phyloP scores from a whole-genome alignment of 257 asterid genomes.

The Paulownia fortunei region DNA sequence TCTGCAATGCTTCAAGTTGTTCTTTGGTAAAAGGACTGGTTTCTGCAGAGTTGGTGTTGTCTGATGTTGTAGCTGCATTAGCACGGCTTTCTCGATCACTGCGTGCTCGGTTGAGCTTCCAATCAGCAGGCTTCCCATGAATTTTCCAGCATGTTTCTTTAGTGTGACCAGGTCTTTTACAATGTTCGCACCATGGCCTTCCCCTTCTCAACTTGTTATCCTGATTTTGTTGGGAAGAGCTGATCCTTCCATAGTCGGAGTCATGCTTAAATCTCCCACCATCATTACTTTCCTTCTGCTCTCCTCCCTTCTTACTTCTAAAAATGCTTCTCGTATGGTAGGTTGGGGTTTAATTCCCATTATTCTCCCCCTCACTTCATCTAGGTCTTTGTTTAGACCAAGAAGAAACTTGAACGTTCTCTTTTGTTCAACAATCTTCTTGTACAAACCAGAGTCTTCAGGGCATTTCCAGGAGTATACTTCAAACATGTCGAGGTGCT shows the following conservation, averaged over 20 bases:
- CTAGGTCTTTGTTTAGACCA: too few relatives aligned
- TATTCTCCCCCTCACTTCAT: constrained; percentile 20
- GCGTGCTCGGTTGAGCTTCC: too few relatives aligned
- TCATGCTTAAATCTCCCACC: too few relatives aligned
- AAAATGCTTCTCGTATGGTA: neutral
- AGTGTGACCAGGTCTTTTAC: too few relatives aligned
- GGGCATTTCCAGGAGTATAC: constrained; percentile 9
- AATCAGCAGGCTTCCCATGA: neutral
- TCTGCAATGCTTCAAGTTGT: neutral
- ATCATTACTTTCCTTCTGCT: neutral
- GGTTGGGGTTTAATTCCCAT: neutral
- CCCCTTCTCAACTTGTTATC: too few relatives aligned
- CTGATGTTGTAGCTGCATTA: too few relatives aligned
- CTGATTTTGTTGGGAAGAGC: too few relatives aligned
- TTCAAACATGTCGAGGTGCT: constrained; percentile 7
- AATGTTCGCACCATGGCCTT: too few relatives aligned
- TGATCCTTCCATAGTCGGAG: too few relatives aligned
- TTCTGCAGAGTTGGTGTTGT: too few relatives aligned
- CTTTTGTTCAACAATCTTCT: constrained; percentile 13
- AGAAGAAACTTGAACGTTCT: too few relatives aligned
- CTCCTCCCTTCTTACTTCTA: neutral
- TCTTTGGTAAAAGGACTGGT: neutral
- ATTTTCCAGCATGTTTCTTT: neutral
- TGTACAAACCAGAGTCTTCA: neutral
- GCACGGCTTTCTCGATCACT: too few relatives aligned